Evolutionary conservation across 345 rosid species (phyloP), one percentile per base, ranked within the genome.

Genomic region (Linum tenue): DNA sequence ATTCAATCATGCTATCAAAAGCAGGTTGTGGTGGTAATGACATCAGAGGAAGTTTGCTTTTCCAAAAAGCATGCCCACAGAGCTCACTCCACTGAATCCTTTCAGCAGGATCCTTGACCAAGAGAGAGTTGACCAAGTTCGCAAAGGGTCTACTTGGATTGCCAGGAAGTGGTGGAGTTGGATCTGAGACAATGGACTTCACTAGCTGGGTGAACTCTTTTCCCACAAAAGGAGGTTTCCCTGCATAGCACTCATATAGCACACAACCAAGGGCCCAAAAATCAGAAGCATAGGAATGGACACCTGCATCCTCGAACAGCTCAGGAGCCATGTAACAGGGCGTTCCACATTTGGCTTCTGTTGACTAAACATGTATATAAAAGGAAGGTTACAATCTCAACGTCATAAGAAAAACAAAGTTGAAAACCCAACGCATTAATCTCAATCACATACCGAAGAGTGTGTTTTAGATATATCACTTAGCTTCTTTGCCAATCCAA

Each of bases 281-380:
- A 77, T 94, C 99, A 72, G 97, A 94, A 66, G 99, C 97, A 82
- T 81, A 94, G 36, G 99, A 94, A 82, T 87, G 99, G 62, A 88
- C 85, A 37, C 97, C 97, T 68, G 97, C 97, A 36, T 94, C 97
- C 78, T 94, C 99, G 77, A 85, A 94, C 37, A 94, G 85, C 73
- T 94, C 97, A 65, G 99, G 99, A 76, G 99, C 99, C 99, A 94
- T 94, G 70, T 94, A 94, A 73, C 84, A 83, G 3, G 99, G 99
- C 15, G 99, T 88, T 62, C 99, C 99, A 17, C 99, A 92, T 85
- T 90, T 94, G 66, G 95, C 92, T 83, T 84, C 96, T 16, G 81
- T 84, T 75, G 87, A 71, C 85, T 85, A 67, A 43, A 66, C 16
- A 70, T 69, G 31, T 22, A 69, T n/a, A 31, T 41, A 68, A 56